phyloP scores from a whole-genome alignment of 2,329 filamentous ascomycete species.

The Penicillium sclerotigenum region DNA sequence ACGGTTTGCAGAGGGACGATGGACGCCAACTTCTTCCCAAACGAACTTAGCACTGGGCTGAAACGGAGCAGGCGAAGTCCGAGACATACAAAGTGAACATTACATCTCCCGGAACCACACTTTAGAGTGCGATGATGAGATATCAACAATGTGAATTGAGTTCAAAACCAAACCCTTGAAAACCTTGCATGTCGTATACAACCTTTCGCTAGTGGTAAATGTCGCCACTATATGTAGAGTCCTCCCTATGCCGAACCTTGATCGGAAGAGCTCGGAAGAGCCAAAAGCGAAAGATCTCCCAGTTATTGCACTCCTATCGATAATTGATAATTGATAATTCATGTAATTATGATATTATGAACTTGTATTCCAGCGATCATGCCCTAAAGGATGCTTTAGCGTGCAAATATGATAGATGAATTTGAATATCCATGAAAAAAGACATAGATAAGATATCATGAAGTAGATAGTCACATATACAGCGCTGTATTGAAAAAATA shows the following conservation, averaged over 20 bases:
- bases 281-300: background rate
- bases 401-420: background rate
- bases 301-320: background rate
- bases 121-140: background rate
- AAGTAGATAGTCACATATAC: constrained; percentile 19
- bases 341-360: background rate
- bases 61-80: background rate
- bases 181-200: too few relatives aligned
- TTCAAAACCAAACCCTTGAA: background rate
- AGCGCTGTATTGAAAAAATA: background rate
- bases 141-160: background rate
- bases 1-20: background rate
- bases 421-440: constrained; percentile 8
- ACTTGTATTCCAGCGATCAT: background rate
- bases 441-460: constrained; percentile 8
- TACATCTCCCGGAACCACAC: background rate
- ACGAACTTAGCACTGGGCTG: background rate
- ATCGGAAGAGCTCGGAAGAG: background rate
- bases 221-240: background rate
- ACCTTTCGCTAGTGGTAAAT: background rate
- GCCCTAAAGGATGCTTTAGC: background rate
- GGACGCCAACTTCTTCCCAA: background rate
- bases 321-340: background rate
- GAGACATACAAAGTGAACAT: background rate
- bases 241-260: background rate